These are phyloP conservation scores for Talaromyces sp. DNA, from an alignment of 2,329 filamentous ascomycete species.

Conservation along the genomic window DNA sequence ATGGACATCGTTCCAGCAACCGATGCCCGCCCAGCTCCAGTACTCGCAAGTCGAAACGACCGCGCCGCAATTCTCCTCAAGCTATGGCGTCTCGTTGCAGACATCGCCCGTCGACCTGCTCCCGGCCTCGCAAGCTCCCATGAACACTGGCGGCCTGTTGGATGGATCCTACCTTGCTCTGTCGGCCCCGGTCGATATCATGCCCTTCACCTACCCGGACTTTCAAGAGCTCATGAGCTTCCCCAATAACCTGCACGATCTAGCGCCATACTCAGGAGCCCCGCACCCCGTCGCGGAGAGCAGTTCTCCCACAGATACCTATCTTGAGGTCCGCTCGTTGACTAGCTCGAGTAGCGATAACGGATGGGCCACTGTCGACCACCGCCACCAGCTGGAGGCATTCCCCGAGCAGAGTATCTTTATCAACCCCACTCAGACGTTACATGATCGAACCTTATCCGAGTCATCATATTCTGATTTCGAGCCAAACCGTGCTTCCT, in stretches of 20 bases:
- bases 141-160: conserved; percentile 55
- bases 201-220: conserved; percentile 11
- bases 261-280: conserved; percentile 51
- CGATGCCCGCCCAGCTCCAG: conserved; percentile 32
- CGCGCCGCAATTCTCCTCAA: conserved; percentile 50
- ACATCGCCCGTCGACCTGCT: conserved; percentile 49
- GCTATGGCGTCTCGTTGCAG: conserved; percentile 47
- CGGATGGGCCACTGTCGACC: conserved; percentile 79
- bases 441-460: conserved; percentile 81
- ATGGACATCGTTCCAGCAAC: conserved; percentile 39
- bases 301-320: conserved; percentile 71
- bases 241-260: conserved; percentile 71
- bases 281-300: conserved; percentile 39
- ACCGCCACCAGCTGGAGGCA: conserved; percentile 62
- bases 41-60: conserved; percentile 49
- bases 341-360: conserved; percentile 76
- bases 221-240: conserved; percentile 47
- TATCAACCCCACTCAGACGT: conserved; percentile 85
- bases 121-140: conserved; percentile 52
- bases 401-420: conserved; percentile 61
- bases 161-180: conserved; percentile 56
- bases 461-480: conserved; percentile 76
- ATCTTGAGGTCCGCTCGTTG: conserved; percentile 79
- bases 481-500: conserved; percentile 57
- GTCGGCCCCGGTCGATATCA: conserved; percentile 55